Evolutionary conservation across 495 filamentous ascomycete species (phyloP), one percentile per base, ranked within the genome.

Genomic region (Penicillium goetzii): DNA sequence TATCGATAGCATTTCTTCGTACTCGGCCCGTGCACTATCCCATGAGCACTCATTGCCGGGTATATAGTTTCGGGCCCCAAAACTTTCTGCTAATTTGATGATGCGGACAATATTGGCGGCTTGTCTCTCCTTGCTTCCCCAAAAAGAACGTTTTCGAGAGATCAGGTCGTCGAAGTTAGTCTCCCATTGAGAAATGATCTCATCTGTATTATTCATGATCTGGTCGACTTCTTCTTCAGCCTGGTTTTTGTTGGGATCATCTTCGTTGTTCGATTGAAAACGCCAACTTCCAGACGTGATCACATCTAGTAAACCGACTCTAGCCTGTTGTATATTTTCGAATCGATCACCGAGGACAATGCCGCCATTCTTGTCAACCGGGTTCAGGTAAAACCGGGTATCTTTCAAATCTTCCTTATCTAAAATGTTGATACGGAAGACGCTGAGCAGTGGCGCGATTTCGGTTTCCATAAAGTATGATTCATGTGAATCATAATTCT

Each of bases 391-490:
- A 12, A 45, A 59, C 12, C 7, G 32, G 32, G 15, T 36, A 19
- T 17, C 49, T 50, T 56, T 57, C 49, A 0, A 15, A 47, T 14
- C 34, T 5, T 43, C 52, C 57, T 19, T 61, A 26, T 63, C 60
- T 5, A 52, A 41, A 3, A 59, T 52, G 49, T 63, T 66, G 26
- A 56, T 6, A 6, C 59, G 62, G n/a, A 69, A 61, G 19, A 50
- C 34, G 3, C 53, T 60, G 7, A 69, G 36, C 26, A 66, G 43
- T 2, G 67, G 63, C 6, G 59, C 63, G 4, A 69, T 50, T 26
- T 69, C 63, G 1, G 60, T 60, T 23, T 69, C 67, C 26, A 69
- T 58, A 34, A 65, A 69, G 7, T 63, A 47, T 9, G 60, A 58
- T 36, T 63, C 50, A 21, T 14, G 19, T 3, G 50, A 53, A 12